Percentiles rank a stretch among this genome's conserved stretches.
phyloP scores from a whole-genome alignment of 371 early-diverging fungal genomes.

The Globomyces sp. region DNA sequence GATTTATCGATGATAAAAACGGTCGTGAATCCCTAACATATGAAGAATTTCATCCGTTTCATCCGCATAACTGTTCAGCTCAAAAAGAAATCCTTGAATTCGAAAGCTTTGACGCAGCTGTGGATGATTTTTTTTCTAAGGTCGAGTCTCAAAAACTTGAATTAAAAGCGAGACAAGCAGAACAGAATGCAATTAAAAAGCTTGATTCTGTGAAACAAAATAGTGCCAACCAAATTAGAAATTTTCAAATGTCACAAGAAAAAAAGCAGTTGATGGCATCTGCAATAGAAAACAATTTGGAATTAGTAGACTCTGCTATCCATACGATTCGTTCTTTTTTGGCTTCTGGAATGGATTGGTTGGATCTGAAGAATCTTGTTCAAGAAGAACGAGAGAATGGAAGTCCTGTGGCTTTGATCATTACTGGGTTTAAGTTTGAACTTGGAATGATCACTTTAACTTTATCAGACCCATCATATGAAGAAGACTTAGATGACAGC shows the following conservation, averaged over 20 bases:
- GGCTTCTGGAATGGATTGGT: slow-evolving; percentile 95
- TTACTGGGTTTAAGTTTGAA: slow-evolving; percentile 69
- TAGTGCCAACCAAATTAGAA: slow-evolving; percentile 75
- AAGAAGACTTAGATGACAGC: slow-evolving; percentile 19
- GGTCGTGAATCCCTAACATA: slow-evolving; percentile 45
- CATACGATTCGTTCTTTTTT: slow-evolving; percentile 81
- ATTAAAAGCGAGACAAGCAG: slow-evolving; percentile 67
- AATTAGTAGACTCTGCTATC: slow-evolving; percentile 83
- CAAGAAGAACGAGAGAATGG: slow-evolving; percentile 73
- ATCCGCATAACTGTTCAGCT: slow-evolving; percentile 17
- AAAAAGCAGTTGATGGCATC: slow-evolving; percentile 69
- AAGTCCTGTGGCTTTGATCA: slow-evolving; percentile 78
- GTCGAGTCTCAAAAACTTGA: slow-evolving; percentile 85
- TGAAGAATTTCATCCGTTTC: slow-evolving; percentile 87
- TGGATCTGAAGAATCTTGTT: slow-evolving; percentile 83
- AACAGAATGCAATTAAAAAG: slow-evolving; percentile 71
- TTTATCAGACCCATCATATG: slow-evolving; percentile 40
- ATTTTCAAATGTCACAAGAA: slow-evolving; percentile 66
- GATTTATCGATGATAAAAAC: background rate
- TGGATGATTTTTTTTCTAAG: slow-evolving; percentile 89
- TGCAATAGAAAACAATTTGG: slow-evolving; percentile 78
- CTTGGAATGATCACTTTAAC: slow-evolving; percentile 68
- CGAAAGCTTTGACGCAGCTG: slow-evolving; percentile 71
- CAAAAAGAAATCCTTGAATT: slow-evolving; percentile 20
- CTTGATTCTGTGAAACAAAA: slow-evolving; percentile 76